A percentile compares a stretch with the other conserved stretches of the same genome.
Evolutionary conservation across 1,139 yeast species (phyloP).

Genomic region (Arxiozyma heterogenica): DNA sequence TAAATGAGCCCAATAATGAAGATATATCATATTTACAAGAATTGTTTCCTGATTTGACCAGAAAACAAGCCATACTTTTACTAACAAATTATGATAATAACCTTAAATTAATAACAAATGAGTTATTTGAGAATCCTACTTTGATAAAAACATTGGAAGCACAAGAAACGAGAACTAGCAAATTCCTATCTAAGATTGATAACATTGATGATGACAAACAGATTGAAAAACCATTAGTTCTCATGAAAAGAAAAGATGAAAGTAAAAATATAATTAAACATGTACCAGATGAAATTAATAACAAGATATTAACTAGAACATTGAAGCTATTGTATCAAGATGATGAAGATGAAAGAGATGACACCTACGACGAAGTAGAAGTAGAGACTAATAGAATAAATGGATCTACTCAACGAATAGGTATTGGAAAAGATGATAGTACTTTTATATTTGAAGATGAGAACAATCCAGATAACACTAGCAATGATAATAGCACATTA

Average conservation of each 20-base stretch:
- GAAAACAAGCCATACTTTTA: slow-evolving; percentile 38
- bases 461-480: slow-evolving; percentile 5
- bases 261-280: slow-evolving; percentile 19
- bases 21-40: slow-evolving; percentile 41
- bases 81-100: slow-evolving; percentile 41
- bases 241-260: slow-evolving; percentile 4
- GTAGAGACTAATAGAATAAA: slow-evolving; percentile 18
- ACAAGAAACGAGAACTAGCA: neutral
- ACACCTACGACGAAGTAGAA: slow-evolving; percentile 73
- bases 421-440: slow-evolving; percentile 7
- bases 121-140: slow-evolving; percentile 46
- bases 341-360: slow-evolving; percentile 61
- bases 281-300: slow-evolving; percentile 40
- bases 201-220: slow-evolving; percentile 4
- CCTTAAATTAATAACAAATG: slow-evolving; percentile 51
- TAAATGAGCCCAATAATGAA: slow-evolving; percentile 18
- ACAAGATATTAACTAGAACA: slow-evolving; percentile 55
- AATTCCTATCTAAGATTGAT: neutral
- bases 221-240: slow-evolving; percentile 9
- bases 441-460: slow-evolving; percentile 6
- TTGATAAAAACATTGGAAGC: slow-evolving; percentile 9
- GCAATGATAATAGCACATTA: slow-evolving; percentile 16
- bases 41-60: slow-evolving; percentile 49
- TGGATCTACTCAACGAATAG: slow-evolving; percentile 6
- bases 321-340: slow-evolving; percentile 56